Conservation (phyloP, 306 rosid genomes). For the Styphnolobium japonicum region DNA sequence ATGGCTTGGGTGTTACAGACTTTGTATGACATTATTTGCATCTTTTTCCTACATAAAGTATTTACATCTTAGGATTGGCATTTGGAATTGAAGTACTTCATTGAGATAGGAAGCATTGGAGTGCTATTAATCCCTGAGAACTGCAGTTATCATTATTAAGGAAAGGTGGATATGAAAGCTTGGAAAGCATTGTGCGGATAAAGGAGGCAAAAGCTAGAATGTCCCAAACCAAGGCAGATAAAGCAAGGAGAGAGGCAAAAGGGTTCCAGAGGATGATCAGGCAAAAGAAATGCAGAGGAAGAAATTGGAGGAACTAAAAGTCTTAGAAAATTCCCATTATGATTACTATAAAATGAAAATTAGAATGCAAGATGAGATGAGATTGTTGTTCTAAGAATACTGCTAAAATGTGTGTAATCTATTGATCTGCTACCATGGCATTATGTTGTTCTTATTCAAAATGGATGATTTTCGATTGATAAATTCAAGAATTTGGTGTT, state of each 20-base stretch:
- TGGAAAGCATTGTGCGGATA: conserved; percentile 80
- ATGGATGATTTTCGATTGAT: conserved; percentile 35
- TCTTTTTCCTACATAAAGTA: background rate
- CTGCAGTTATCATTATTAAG: conserved; percentile 30
- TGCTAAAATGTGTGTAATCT: conserved; percentile 43
- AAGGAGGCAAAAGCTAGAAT: conserved; percentile 94
- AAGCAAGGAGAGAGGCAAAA: conserved; percentile 88
- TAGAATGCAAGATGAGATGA: conserved; percentile 91
- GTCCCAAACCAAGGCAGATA: conserved; percentile 94
- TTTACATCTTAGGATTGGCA: background rate
- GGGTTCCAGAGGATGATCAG: conserved; percentile 59
- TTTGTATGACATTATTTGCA: background rate
- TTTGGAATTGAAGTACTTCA: background rate
- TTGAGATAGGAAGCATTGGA: background rate
- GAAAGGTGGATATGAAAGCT: conserved; percentile 66
- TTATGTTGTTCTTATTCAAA: conserved; percentile 39
- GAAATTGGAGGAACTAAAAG: conserved; percentile 83
- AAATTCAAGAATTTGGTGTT: conserved; percentile 25
- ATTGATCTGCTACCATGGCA: conserved; percentile 23
- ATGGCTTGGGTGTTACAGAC: background rate
- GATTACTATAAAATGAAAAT: conserved; percentile 82
- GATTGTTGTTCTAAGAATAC: conserved; percentile 52
- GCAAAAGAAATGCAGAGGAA: conserved; percentile 69
- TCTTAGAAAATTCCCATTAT: conserved; percentile 64
- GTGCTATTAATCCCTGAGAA: background rate